A percentile compares a stretch with the other conserved stretches of the same genome.
Evolutionary conservation across 2,329 filamentous ascomycete species (phyloP).

Genomic region (Diaporthe humulicola): DNA sequence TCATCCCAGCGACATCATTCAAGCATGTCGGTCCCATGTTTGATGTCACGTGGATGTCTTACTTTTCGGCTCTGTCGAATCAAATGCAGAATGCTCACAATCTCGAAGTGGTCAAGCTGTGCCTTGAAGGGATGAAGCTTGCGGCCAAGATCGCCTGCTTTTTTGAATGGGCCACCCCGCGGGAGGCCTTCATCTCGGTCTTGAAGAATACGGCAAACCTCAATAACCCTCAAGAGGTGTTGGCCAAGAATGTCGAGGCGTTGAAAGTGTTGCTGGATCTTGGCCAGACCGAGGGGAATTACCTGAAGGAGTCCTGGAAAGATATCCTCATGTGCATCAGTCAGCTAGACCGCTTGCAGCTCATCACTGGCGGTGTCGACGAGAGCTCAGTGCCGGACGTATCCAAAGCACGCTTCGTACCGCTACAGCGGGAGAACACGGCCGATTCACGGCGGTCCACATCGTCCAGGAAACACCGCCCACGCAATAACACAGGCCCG

Average conservation of each 20-base stretch:
- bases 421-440: slow-evolving; percentile 67
- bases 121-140: slow-evolving; percentile 94
- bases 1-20: slow-evolving; percentile 93
- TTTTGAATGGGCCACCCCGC: slow-evolving; percentile 92
- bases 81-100: slow-evolving; percentile 96
- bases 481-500: slow-evolving; percentile 69
- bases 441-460: slow-evolving; percentile 75
- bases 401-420: slow-evolving; percentile 81
- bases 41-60: slow-evolving; percentile 99
- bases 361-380: slow-evolving; percentile 94
- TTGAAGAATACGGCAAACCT: slow-evolving; percentile 95
- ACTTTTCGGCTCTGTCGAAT: slow-evolving; percentile 92
- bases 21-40: slow-evolving; percentile 99
- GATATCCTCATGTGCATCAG: slow-evolving; percentile 96
- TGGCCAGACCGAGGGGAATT: slow-evolving; percentile 91
- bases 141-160: slow-evolving; percentile 93
- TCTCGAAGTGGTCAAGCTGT: slow-evolving; percentile 89
- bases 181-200: slow-evolving; percentile 94
- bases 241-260: slow-evolving; percentile 95
- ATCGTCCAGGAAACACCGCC: slow-evolving; percentile 65
- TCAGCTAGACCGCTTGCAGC: slow-evolving; percentile 93
- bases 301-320: slow-evolving; percentile 91
- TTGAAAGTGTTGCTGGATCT: slow-evolving; percentile 92
- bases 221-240: slow-evolving; percentile 95
- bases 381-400: slow-evolving; percentile 94